Conservation (phyloP, 345 rosid species). For the Murraya koenigii region DNA sequence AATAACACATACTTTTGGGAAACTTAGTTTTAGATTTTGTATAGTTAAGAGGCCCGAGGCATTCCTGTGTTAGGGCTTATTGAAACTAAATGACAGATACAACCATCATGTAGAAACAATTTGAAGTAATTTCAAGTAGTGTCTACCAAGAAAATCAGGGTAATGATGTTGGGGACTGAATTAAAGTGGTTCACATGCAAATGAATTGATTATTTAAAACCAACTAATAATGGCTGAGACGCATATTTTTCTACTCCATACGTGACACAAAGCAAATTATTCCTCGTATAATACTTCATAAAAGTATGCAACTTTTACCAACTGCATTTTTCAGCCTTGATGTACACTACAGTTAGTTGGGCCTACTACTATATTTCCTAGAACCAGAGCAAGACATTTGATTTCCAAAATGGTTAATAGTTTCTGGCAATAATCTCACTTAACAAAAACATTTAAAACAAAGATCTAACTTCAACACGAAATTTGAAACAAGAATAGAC, state of each 20-base stretch:
- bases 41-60: not conserved
- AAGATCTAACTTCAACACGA: not conserved
- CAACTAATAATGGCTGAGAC: not conserved
- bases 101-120: not conserved
- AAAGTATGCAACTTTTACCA: not conserved
- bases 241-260: not conserved
- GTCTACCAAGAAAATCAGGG: not conserved
- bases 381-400: not conserved
- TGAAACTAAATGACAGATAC: not conserved
- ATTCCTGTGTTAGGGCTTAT: not conserved
- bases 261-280: not conserved
- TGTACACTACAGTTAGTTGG: not conserved
- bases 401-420: not conserved
- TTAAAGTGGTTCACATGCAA: not conserved
- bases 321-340: not conserved
- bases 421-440: not conserved
- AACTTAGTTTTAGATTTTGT: not conserved
- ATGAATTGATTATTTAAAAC: not conserved
- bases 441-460: not conserved
- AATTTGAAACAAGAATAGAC: not conserved
- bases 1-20: not conserved
- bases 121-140: not conserved
- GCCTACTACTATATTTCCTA: not conserved
- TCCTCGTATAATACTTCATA: not conserved
- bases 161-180: not conserved